Evolutionary conservation across 306 rosid genomes (phyloP), one percentile per base, ranked within the genome.

Genomic region (Abrus precatorius): DNA sequence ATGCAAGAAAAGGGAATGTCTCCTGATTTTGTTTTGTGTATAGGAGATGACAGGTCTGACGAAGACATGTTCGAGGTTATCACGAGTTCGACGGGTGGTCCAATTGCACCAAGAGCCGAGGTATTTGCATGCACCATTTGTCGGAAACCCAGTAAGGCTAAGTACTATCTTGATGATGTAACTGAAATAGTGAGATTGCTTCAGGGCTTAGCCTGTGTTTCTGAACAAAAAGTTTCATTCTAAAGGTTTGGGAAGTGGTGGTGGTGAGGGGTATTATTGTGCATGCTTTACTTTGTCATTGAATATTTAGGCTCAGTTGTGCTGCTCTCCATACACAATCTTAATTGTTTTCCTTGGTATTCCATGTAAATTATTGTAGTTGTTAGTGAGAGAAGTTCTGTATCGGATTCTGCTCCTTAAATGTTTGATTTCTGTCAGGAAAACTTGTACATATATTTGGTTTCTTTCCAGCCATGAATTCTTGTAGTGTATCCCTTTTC

Each of bases 21-120:
- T 49, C 96, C 96, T 12, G 97, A 94, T 76, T 92, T 94, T 48
- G 93, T 94, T 72, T 83, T 94, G 40, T 94, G 98, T 49, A 92
- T 94, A 50, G 98, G 98, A 52, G 98, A 94, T 65, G 97, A 94
- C 85, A 84, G 96, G 71, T 94, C 98, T 0, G 97, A 92, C 1
- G 98, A 94, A 83, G 98, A 94, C 72, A 92, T 94, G 98, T 94
- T 94, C 5, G 96, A 91, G 81, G 85, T 77, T 7, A 81, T 85
- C 40, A 59, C 67, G 10, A 72, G 85, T 12, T 79, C 85, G 1
- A 73, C 75, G 78, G 53, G 12, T 1, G 68, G 78, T 62, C 82
- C 77, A 7, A 75, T 76, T 6, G 52, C 74, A 0, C 78, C 85
- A 0, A 61, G 43, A 3, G 84, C 85, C 0, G 88, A 85, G 29